phyloP scores from a whole-genome alignment of 2,329 filamentous ascomycete species.

The Colletotrichum agaves region DNA sequence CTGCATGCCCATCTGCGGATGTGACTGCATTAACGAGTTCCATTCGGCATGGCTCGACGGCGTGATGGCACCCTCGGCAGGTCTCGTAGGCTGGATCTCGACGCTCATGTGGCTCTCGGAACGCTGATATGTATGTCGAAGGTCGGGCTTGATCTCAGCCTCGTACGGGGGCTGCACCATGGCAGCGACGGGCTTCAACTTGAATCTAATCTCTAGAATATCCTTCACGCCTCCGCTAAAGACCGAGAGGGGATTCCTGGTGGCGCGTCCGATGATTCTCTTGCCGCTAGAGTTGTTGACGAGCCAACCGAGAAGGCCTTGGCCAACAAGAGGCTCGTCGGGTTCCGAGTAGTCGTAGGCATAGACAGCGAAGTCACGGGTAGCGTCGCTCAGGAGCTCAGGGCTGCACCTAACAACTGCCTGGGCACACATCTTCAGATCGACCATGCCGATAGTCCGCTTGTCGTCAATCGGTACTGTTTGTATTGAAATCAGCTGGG shows the following conservation, averaged over 20 bases:
- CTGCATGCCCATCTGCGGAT: slow-evolving; percentile 62
- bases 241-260: slow-evolving; percentile 84
- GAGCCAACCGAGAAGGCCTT: slow-evolving; percentile 92
- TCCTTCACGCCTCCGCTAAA: slow-evolving; percentile 87
- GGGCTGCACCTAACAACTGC: slow-evolving; percentile 84
- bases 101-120: slow-evolving; percentile 34
- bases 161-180: slow-evolving; percentile 55
- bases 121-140: slow-evolving; percentile 30
- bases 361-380: slow-evolving; percentile 93
- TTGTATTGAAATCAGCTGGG: slow-evolving; percentile 81
- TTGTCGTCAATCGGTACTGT: slow-evolving; percentile 83
- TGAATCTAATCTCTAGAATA: slow-evolving; percentile 92
- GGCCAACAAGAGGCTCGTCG: slow-evolving; percentile 91
- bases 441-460: slow-evolving; percentile 85
- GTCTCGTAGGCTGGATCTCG: slow-evolving; percentile 39
- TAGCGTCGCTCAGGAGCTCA: slow-evolving; percentile 79
- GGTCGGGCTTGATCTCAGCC: slow-evolving; percentile 13
- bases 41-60: slow-evolving; percentile 78
- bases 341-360: slow-evolving; percentile 96
- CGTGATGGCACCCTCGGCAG: slow-evolving; percentile 52
- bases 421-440: slow-evolving; percentile 87
- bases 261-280: slow-evolving; percentile 89
- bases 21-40: slow-evolving; percentile 80
- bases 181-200: slow-evolving; percentile 77
- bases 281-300: slow-evolving; percentile 58